Conservation (phyloP, 768 basidiomycete genomes). For the Boletus rufocinnamomeus region DNA sequence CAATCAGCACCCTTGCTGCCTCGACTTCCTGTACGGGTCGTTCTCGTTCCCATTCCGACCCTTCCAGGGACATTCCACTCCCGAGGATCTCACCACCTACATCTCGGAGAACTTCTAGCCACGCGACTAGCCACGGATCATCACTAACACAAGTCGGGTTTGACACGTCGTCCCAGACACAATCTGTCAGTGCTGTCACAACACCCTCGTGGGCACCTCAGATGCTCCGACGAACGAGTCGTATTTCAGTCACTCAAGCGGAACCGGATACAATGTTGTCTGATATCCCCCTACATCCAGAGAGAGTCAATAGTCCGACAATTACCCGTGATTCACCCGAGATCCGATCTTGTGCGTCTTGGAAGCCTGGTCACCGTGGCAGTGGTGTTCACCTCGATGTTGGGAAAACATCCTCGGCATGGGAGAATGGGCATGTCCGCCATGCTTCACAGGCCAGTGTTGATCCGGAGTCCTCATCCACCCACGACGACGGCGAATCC, state of each 20-base stretch:
- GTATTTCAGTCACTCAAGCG: conserved; percentile 12
- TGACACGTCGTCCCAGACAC: conserved; percentile 18
- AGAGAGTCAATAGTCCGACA: conserved; percentile 6
- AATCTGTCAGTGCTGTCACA: conserved; percentile 7
- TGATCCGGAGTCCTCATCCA: conserved; percentile 7
- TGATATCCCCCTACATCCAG: conserved; percentile 6
- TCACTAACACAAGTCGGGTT: conserved; percentile 1
- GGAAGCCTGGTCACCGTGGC: conserved; percentile 24
- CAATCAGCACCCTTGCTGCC: conserved; percentile 30
- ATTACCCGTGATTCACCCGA: conserved; percentile 19
- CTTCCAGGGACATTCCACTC: conserved; percentile 11
- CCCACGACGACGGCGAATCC: conserved; percentile 18
- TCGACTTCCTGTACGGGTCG: conserved; percentile 29
- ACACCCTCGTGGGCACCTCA: conserved; percentile 9
- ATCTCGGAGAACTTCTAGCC: conserved; percentile 17
- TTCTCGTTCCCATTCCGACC: conserved; percentile 22
- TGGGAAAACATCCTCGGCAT: conserved; percentile 2
- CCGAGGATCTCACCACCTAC: conserved; percentile 20
- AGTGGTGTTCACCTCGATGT: conserved; percentile 6
- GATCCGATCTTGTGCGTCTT: conserved; percentile 19
- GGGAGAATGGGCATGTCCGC: conserved; percentile 13
- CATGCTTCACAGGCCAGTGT: conserved; percentile 8
- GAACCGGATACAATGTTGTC: conserved; percentile 7
- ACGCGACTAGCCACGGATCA: conserved; percentile 9
- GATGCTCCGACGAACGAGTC: conserved; percentile 29